Base-by-base conservation (phyloP, 1,139 yeast genomes). In the Candida sp. region DNA sequence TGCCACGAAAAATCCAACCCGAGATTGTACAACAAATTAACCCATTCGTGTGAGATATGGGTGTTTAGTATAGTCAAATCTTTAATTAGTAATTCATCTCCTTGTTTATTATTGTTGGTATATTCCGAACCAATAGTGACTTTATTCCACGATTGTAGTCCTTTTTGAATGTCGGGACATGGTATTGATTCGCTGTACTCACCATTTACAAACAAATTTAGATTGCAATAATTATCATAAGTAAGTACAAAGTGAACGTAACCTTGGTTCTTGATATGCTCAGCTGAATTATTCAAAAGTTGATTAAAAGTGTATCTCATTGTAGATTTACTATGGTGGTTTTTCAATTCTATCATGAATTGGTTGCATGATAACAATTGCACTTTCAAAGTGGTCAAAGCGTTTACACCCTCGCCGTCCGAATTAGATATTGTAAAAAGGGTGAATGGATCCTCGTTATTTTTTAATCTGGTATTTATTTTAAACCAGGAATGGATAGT, bases 171-270 rank as follows among this genome's bases (percentile, higher is more conserved):
- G 15, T 64, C 66, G 1, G 76, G 69, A 43, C 75, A 70, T 1
- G 78, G 77, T 7, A 73, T 70, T 9, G 73, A 68, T 48, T 73
- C 79, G 38, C 73, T 63, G 45, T 70, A 70, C 38, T 71, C 75
- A 4, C 78, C 78, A 49, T 73, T 67, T 6, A 73, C 48, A 48
- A 50, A 73, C 12, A 73, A 57, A 45, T 64, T 70, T 41, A 73
- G 58, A 47, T 70, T 71, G 7, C 64, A 58, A 47, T 62, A 63
- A 12, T 53, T 53, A 49, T 73, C 77, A 48, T 63, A 73, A 0
- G 76, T 70, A 21, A 73, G 50, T 4, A 60, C 68, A 35, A 73
- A 53, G 41, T 70, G 73, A 3, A 56, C 53, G 46, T 52, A 70
- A 2, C 63, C 69, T 44, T 64, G 66, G 38, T 62, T 57, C 6